Evolutionary conservation across 768 basidiomycete genomes (phyloP), one percentile per base, ranked within the genome.

Genomic region (Leccinum incarnatum): DNA sequence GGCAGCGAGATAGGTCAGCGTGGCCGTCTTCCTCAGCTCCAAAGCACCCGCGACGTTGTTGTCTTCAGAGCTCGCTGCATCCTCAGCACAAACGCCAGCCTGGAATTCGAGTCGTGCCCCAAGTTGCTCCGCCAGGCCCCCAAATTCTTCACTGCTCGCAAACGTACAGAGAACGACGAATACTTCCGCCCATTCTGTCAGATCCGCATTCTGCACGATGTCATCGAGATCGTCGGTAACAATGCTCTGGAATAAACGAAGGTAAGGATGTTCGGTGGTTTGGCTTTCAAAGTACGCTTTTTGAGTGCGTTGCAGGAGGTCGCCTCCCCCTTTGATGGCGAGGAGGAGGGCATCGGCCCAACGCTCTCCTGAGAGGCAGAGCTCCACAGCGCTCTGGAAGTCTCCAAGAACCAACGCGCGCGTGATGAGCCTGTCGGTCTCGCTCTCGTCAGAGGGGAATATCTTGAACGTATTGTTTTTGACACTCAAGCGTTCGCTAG

Each of bases 111-210:
- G 81, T 14, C 96, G 79, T 55, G 88, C 84, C 7, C 96, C 96
- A 40, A 99, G 86, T 71, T 95, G 92, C 73, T 98, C 95, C 1
- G 89, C 88, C 7, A 99, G 81, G n/a, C 83, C 79, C 11, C 87
- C 75, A 67, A 98, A 98, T 67, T 98, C 94, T 17, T 92, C 89
- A 57, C 83, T 75, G 53, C 76, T 82, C 1, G 95, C 93, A 74
- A 95, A 99, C 0, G 96, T 98, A 77, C 95, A 98, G 10, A 98
- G 72, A 12, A 99, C 92, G 37, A 96, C 95, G 64, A 98, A 98
- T 54, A 95, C 92, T 73, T 97, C 96, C 58, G 89, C 85, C 96
- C 96, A 98, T 71, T 99, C 95, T 45, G 85, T 79, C 53, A 98
- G 72, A 65, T 98, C 95, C 23, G 95, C 96, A 66, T 98, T 97